Percentiles rank a stretch among this genome's conserved stretches.
phyloP scores from a whole-genome alignment of 2,329 filamentous ascomycete genomes.

The Curvularia sp. region DNA sequence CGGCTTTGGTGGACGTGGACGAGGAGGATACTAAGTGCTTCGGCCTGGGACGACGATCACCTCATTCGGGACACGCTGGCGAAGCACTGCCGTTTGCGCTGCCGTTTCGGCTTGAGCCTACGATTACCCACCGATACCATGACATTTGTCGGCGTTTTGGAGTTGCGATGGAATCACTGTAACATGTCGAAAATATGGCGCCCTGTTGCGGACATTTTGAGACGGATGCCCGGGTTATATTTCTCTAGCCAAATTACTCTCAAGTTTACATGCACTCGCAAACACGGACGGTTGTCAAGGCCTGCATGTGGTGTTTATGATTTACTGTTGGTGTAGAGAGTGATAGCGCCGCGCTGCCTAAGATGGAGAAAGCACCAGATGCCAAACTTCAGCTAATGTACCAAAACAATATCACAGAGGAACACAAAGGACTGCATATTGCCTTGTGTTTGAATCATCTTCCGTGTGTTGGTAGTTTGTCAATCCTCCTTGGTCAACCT shows the following conservation, averaged over 20 bases:
- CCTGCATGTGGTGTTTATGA: neutral
- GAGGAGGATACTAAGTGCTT: constrained; percentile 42
- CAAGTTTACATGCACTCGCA: constrained; percentile 10
- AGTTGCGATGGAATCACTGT: constrained; percentile 36
- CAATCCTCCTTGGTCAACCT: neutral
- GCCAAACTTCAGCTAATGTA: neutral
- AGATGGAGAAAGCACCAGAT: neutral
- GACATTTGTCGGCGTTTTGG: constrained; percentile 46
- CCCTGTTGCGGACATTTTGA: constrained; percentile 23
- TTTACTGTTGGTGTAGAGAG: neutral
- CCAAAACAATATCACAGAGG: neutral
- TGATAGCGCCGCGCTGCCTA: neutral
- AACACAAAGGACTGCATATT: neutral
- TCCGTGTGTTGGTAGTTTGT: neutral
- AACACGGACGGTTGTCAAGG: constrained; percentile 6
- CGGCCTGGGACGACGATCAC: constrained; percentile 15
- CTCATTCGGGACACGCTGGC: constrained; percentile 14
- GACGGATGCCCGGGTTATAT: constrained; percentile 13
- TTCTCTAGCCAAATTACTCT: constrained; percentile 21
- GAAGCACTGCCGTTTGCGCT: constrained; percentile 27
- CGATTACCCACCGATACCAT: constrained; percentile 44
- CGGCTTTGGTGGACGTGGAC: constrained; percentile 52
- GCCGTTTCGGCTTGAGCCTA: constrained; percentile 29
- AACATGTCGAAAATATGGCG: constrained; percentile 38
- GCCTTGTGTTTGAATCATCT: neutral